Base-by-base conservation (phyloP, 495 filamentous ascomycete genomes). In the Parathielavia hyrcaniae region DNA sequence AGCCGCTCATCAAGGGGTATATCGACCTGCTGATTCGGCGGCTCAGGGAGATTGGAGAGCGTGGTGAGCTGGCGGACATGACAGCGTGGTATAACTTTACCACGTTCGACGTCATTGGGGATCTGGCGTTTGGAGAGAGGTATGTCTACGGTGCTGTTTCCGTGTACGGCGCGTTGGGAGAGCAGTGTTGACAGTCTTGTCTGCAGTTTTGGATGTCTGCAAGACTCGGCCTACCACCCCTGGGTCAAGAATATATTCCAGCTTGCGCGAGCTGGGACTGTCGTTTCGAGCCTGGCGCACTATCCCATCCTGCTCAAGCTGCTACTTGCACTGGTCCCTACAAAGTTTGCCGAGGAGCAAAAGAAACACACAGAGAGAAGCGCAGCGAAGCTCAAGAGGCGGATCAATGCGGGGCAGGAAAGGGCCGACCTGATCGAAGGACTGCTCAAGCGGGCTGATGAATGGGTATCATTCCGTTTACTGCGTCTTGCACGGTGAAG, bases 91-190 rank as follows among this genome's bases (percentile, higher is more conserved):
- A 78, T 54, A 83, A 82, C 45, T 84, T 66, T 58, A 78, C 75
- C 0, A 83, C 81, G 14, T 86, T 86, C 60, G 83, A 85, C 63
- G 69, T 84, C 30, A 83, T 83, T 63, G 82, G 82, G 4, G 81
- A 85, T 61, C 68, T 86, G 36, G 75, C 77, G 20, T 84, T 85
- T 69, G 81, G 81, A 0, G 75, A 85, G 59, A 62, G 69, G 57
- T 66, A 36, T 19, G 59, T 53, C 26, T 22, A 4, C n/a, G n/a
- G n/a, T n/a, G 17, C 30, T 35, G 35, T 0, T 16, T 36, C 16
- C 12, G 13, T 1, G 12, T 0, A 1, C 6, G 4, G 19, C 4
- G 16, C 1, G 41, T 10, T 20, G 19, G 9, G 11, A 4, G 30
- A 2, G 34, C 13, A 20, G 17, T 16, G 55, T 47, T 61, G 39